Evolutionary conservation across 164 flowering plant genomes (phyloP), one percentile per base, ranked within the genome.

Genomic region (Berberis vulgaris): DNA sequence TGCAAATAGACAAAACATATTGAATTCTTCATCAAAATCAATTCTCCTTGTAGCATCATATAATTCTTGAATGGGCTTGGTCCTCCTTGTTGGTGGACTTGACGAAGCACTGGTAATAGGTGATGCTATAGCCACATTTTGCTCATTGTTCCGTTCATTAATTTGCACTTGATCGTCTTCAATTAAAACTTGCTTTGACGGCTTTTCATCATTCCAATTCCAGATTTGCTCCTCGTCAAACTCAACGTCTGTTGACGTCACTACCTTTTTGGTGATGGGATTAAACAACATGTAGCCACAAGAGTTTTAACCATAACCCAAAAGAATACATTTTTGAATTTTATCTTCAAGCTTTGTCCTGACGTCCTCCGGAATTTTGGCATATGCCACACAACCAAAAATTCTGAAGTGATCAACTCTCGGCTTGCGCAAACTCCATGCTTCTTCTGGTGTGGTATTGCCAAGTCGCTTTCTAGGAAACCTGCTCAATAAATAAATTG

Each of bases 361-460:
- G 4, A n/a, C 44, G 39, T 8, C 49, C 43, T n/a, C 13, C 11
- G 49, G 49, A 2, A 63, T 41, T 53, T 63, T 58, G 2, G 59
- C 49, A 53, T 52, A 53, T 2, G 46, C 47, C 50, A 63, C 41
- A 52, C 46, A 3, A 41, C 65, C 65, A 45, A 61, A 61, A 0
- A 49, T 43, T n/a, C 13, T 39, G 4, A 61, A 46, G 40, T 46
- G 43, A 9, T 10, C n/a, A 1, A 63, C 65, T 50, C 54, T 11
- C 2, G 65, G 65, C 42, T 63, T 63, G 42, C 3, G n/a, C 5
- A 56, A 8, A 50, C 65, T 52, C 65, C 47, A 63, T 39, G 65
- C 46, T 63, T 63, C 65, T 11, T 50, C 11, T 7, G 45, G 65
- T 5, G 57, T 63, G 6, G 52, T 49, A 42, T 52, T 12, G 3